phyloP scores from a whole-genome alignment of 805 yeast genomes.

The Yarrowia hollandica region DNA sequence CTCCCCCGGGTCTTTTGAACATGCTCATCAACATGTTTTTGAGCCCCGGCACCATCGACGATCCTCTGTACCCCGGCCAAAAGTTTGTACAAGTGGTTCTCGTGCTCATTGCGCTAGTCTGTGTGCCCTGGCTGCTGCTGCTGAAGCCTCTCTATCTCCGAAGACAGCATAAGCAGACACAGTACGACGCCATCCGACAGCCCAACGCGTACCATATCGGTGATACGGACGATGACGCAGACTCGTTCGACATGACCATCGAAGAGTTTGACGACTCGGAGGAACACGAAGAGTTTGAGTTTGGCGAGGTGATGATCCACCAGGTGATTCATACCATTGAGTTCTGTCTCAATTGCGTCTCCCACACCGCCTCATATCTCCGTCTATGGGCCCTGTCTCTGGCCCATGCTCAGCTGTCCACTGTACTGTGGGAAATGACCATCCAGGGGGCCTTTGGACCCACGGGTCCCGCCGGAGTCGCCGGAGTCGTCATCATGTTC shows the following conservation, averaged over 20 bases:
- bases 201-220: slow-evolving; percentile 40
- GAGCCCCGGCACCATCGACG: slow-evolving; percentile 85
- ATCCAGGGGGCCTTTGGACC: slow-evolving; percentile 73
- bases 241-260: slow-evolving; percentile 37
- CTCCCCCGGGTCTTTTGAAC: slow-evolving; percentile 90
- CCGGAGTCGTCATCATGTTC: slow-evolving; percentile 72
- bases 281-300: slow-evolving; percentile 59
- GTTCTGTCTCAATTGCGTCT: slow-evolving; percentile 93
- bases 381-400: slow-evolving; percentile 96
- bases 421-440: slow-evolving; percentile 96
- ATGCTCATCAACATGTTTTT: slow-evolving; percentile 96
- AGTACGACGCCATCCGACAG: slow-evolving; percentile 52
- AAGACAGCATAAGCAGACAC: slow-evolving; percentile 51
- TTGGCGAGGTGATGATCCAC: slow-evolving; percentile 94
- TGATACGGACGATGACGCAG: slow-evolving; percentile 41
- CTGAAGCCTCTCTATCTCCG: slow-evolving; percentile 78
- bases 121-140: slow-evolving; percentile 91
- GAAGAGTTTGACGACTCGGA: slow-evolving; percentile 42
- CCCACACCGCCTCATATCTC: slow-evolving; percentile 95
- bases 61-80: slow-evolving; percentile 78
- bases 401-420: slow-evolving; percentile 93
- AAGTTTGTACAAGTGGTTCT: slow-evolving; percentile 69
- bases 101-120: slow-evolving; percentile 70
- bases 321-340: slow-evolving; percentile 98
- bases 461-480: slow-evolving; percentile 64